Evolutionary conservation across 352 stramenopile species (phyloP).

Genomic region (Achlya hypogyna): DNA sequence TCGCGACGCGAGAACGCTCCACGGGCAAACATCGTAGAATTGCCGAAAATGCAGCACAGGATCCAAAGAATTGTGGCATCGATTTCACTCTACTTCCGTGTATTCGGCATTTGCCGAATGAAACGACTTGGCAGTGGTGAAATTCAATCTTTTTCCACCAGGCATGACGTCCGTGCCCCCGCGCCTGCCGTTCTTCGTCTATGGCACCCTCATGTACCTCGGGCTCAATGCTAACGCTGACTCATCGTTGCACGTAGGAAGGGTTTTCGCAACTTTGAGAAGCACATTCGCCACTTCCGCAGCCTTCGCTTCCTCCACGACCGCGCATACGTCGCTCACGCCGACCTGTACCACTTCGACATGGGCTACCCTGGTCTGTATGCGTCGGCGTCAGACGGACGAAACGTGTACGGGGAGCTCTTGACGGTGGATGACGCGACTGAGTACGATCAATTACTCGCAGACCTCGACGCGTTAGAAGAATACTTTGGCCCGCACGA

Average conservation of each 20-base stretch:
- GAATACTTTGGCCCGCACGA: conserved; percentile 15
- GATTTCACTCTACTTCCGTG: no score
- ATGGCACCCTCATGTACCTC: conserved; percentile 19
- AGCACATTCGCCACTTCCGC: neutral
- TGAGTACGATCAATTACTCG: conserved; percentile 5
- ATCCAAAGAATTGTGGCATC: no score
- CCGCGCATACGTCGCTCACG: neutral
- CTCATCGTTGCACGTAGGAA: conserved; percentile 1
- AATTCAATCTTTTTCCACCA: neutral
- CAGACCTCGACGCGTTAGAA: conserved; percentile 5
- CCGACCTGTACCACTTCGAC: neutral
- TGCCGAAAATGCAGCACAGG: no score
- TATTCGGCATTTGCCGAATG: no score
- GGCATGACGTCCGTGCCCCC: neutral
- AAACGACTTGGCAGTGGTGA: no score
- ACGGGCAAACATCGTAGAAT: no score
- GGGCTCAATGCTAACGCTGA: neutral
- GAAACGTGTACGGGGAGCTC: conserved; percentile 11
- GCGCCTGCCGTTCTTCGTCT: conserved; percentile 19
- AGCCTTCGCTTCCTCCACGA: neutral
- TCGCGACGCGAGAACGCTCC: no score
- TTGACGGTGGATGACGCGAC: conserved; percentile 9
- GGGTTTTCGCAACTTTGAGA: conserved; percentile 18
- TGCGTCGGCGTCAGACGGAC: neutral
- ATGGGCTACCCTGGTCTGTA: conserved; percentile 15